Conservation (phyloP, 2,329 filamentous ascomycete species). For the Sordariomycetes sp. region DNA sequence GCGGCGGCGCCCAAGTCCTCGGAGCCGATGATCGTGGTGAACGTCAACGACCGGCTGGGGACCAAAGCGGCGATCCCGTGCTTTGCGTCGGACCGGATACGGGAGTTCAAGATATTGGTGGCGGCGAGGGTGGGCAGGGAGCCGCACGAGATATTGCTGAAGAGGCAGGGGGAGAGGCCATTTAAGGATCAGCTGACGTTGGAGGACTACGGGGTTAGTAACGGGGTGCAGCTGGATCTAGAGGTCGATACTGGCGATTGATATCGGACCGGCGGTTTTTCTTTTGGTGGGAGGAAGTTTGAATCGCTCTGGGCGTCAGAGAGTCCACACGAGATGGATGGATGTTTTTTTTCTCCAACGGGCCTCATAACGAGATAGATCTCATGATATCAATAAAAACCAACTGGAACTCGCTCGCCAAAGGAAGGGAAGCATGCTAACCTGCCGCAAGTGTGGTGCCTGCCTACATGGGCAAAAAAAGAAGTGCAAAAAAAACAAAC, state of each 20-base stretch:
- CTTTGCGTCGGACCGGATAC: slow-evolving; percentile 71
- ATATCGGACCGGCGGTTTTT: slow-evolving; percentile 11
- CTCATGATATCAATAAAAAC: no score
- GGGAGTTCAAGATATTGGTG: slow-evolving; percentile 83
- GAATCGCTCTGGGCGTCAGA: background rate
- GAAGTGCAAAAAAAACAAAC: no score
- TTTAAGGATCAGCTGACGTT: slow-evolving; percentile 86
- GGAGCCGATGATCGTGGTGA: slow-evolving; percentile 86
- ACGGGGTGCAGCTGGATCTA: slow-evolving; percentile 64
- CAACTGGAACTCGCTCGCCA: no score
- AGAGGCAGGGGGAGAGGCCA: slow-evolving; percentile 82
- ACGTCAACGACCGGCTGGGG: slow-evolving; percentile 89
- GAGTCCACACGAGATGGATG: background rate
- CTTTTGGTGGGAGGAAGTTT: background rate
- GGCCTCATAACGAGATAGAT: no score
- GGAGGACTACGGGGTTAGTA: slow-evolving; percentile 88
- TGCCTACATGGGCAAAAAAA: no score
- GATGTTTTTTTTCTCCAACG: no score
- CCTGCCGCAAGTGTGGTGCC: no score
- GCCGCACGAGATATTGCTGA: slow-evolving; percentile 83
- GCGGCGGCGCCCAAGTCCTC: slow-evolving; percentile 19
- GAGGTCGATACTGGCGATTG: slow-evolving; percentile 52
- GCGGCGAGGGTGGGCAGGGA: slow-evolving; percentile 81
- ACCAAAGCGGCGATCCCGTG: slow-evolving; percentile 94
- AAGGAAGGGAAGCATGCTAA: no score